Evolutionary conservation across 1,284 basidiomycete genomes (phyloP), one percentile per base, ranked within the genome.

Genomic region (Cryptococcus jaspeensis): DNA sequence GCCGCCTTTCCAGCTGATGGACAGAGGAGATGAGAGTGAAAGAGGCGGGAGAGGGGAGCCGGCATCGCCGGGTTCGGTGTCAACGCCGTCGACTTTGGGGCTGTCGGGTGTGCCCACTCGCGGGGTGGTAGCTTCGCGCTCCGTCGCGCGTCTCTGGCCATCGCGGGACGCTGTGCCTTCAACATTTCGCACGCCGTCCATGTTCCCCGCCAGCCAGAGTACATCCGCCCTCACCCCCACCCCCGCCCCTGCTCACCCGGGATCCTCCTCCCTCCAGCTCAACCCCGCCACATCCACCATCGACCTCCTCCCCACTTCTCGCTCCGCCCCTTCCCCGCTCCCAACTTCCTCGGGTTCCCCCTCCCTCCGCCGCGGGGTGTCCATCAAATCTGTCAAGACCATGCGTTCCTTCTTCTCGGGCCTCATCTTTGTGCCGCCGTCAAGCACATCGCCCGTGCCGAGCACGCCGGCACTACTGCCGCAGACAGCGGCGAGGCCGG

Each of bases 341-440:
- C 53, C 23, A 15, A 20, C 28, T 15, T 55, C 44, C 20, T 20
- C 56, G 18, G 11, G n/a, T 6, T 18, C 53, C 11, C 22, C 44
- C 11, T 41, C 57, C 15, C 55, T 69, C 2, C 47, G 63, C 2
- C 47, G 68, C 37, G 68, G 67, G 11, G 62, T 64, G 7, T 64
- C 61, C 38, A 60, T 72, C 37, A 70, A 69, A 50, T 68, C 66
- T 5, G 63, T 62, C 49, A 67, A 65, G 49, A 68, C 69, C 1
- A 56, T 70, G 56, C 53, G 63, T 38, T 70, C 68, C 1, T 69
- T 70, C 61, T 70, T 72, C 45, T 69, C 70, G 8, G 59, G 60
- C 11, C 49, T 70, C n/a, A 38, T 67, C 12, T 53, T 56, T 25
- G 41, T 42, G 11, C 47, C 60, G 35, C 37, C 56, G 36, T n/a